Base-by-base conservation (phyloP, 176 grass and related monocot genomes). In the Luzula sylvatica region DNA sequence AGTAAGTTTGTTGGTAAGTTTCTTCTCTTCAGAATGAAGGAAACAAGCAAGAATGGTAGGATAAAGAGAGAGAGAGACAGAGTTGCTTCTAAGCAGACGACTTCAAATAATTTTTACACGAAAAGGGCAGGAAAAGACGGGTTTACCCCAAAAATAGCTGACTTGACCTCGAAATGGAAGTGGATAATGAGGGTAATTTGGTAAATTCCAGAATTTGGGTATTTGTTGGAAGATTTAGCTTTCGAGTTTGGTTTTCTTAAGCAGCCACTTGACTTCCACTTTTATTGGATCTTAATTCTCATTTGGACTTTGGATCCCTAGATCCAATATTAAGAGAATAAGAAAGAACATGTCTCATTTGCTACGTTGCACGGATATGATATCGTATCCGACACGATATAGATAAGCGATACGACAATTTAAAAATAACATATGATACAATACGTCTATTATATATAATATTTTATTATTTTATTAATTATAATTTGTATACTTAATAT, bases 1-100 rank as follows among this genome's bases (percentile, higher is more conserved):
- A 23, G 23, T 41, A 19, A 17, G 5, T 54, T 15, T 13, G 8
- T 22, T 3, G 21, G 8, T 22, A 11, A 18, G 7, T 64, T 32
- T 20, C 41, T 64, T 64, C 60, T 24, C 60, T 64, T 64, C 4
- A 47, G 43, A 49, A 49, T 32, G 24, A 49, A 64, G 60, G n/a
- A 64, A 64, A 35, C 9, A 35, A 35, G 58, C 24, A 46, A 28
- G 24, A 26, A 32, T 63, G 19, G 25, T 32, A 12, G 39, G 32
- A 8, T 20, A 60, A 57, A 38, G 22, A 61, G 38, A 27, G 23
- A 47, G 60, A 32, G 15, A 29, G 8, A 40, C 19, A 46, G 60
- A 45, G 18, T 64, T 49, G 43, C 60, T 49, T 64, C 43, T 7
- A 50, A 50, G 60, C 13, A 49, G 43, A 35, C 41, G 42, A 64